These are phyloP conservation scores for Eucalyptus regnans DNA, from an alignment of 345 rosid species.

Conservation along the genomic window DNA sequence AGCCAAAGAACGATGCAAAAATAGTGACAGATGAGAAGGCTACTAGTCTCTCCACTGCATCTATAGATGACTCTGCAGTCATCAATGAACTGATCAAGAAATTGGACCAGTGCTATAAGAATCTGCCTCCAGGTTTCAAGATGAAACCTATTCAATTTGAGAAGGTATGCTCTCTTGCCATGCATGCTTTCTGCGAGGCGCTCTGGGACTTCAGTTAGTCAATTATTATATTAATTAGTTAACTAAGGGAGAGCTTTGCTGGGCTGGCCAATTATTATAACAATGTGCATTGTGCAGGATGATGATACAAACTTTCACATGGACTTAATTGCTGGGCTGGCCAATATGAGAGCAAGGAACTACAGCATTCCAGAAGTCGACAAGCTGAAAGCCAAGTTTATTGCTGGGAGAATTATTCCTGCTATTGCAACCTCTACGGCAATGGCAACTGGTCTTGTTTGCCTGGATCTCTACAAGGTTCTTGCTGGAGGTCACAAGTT, in stretches of 20 bases:
- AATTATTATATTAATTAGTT: not conserved
- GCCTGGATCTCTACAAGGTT: slow-evolving; percentile 94
- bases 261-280: too few relatives aligned
- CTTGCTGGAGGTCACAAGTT: slow-evolving; percentile 61
- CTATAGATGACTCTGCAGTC: slow-evolving; percentile 73
- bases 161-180: slow-evolving; percentile 40
- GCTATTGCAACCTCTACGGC: slow-evolving; percentile 98
- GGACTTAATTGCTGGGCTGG: slow-evolving; percentile 95
- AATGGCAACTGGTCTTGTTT: slow-evolving; percentile 95
- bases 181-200: not conserved
- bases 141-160: slow-evolving; percentile 96
- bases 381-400: slow-evolving; percentile 96
- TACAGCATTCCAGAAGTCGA: slow-evolving; percentile 94
- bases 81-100: slow-evolving; percentile 55
- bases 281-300: slow-evolving; percentile 48
- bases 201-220: not conserved
- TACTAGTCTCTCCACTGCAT: slow-evolving; percentile 59
- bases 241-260: not conserved
- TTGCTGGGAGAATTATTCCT: slow-evolving; percentile 98
- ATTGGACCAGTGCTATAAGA: slow-evolving; percentile 54
- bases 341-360: slow-evolving; percentile 99
- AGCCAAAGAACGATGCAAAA: slow-evolving; percentile 69
- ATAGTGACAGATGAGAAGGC: slow-evolving; percentile 95
- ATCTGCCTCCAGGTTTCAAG: slow-evolving; percentile 46
- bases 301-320: slow-evolving; percentile 97